phyloP scores from a whole-genome alignment of 257 asterid species.

The Penstemon eatonii region DNA sequence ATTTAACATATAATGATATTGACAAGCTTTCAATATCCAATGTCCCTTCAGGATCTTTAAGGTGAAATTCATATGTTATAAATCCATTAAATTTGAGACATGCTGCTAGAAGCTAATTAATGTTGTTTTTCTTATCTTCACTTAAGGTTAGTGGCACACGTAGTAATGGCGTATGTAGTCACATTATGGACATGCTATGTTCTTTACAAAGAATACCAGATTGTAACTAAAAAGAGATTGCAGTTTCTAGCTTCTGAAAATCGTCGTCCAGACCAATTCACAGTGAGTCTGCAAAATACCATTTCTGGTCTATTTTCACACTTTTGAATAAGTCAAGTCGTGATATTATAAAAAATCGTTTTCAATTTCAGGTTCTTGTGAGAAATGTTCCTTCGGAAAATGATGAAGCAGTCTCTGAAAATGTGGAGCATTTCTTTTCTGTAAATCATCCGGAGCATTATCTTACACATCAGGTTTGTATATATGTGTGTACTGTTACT shows the following conservation, averaged over 20 bases:
- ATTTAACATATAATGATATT: slow-evolving; percentile 64
- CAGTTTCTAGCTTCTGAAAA: slow-evolving; percentile 70
- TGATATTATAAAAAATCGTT: not conserved
- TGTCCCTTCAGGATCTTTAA: slow-evolving; percentile 70
- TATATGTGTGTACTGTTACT: slow-evolving; percentile 6
- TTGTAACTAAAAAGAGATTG: slow-evolving; percentile 61
- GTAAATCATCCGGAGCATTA: slow-evolving; percentile 86
- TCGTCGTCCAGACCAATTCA: slow-evolving; percentile 87
- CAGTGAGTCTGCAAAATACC: slow-evolving; percentile 49
- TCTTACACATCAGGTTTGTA: slow-evolving; percentile 71
- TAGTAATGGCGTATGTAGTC: slow-evolving; percentile 68
- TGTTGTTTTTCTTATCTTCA: not conserved
- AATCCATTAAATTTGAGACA: not conserved
- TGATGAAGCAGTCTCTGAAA: slow-evolving; percentile 83
- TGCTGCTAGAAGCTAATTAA: not conserved
- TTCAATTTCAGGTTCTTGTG: slow-evolving; percentile 74
- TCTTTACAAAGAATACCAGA: slow-evolving; percentile 71
- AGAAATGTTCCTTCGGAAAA: slow-evolving; percentile 88
- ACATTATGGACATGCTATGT: slow-evolving; percentile 78
- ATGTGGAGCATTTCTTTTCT: slow-evolving; percentile 87
- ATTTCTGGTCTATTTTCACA: not conserved
- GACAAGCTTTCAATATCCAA: slow-evolving; percentile 93
- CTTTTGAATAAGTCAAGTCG: not conserved
- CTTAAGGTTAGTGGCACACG: slow-evolving; percentile 73
- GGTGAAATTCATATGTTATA: slow-evolving; percentile 36